Percentiles rank a stretch among this genome's conserved stretches.
Evolutionary conservation across 768 basidiomycete species (phyloP).

Genomic region (Pleurotus pulmonarius): DNA sequence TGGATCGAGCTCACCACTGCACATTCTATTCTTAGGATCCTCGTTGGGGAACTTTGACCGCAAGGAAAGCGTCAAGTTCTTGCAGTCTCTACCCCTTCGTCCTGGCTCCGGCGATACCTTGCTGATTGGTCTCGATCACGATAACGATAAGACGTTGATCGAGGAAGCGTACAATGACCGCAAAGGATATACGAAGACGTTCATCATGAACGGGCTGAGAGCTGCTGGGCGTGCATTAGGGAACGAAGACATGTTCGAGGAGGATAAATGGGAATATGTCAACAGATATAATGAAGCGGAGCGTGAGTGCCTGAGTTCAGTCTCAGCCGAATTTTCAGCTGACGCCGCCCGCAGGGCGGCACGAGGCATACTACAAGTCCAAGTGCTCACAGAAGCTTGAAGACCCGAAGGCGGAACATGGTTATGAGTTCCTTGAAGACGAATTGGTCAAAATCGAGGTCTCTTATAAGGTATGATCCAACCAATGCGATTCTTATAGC

Average conservation of each 20-base stretch:
- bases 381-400: slow-evolving; percentile 52
- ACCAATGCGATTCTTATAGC: not conserved
- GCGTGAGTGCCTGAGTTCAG: slow-evolving; percentile 13
- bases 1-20: slow-evolving; percentile 49
- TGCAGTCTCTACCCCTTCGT: slow-evolving; percentile 74
- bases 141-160: slow-evolving; percentile 64
- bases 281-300: slow-evolving; percentile 40
- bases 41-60: slow-evolving; percentile 89
- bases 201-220: slow-evolving; percentile 84
- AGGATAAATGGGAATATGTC: slow-evolving; percentile 74
- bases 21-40: slow-evolving; percentile 89
- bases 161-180: slow-evolving; percentile 86
- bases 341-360: slow-evolving; percentile 51
- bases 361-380: slow-evolving; percentile 83
- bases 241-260: slow-evolving; percentile 57
- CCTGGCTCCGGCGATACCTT: slow-evolving; percentile 76
- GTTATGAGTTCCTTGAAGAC: slow-evolving; percentile 54
- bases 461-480: slow-evolving; percentile 70
- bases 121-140: slow-evolving; percentile 87
- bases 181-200: slow-evolving; percentile 64
- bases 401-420: slow-evolving; percentile 40
- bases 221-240: slow-evolving; percentile 68
- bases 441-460: slow-evolving; percentile 86
- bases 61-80: slow-evolving; percentile 64
- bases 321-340: not conserved